phyloP scores from a whole-genome alignment of 495 filamentous ascomycete genomes.

The Lasiosphaeriaceae sp. region DNA sequence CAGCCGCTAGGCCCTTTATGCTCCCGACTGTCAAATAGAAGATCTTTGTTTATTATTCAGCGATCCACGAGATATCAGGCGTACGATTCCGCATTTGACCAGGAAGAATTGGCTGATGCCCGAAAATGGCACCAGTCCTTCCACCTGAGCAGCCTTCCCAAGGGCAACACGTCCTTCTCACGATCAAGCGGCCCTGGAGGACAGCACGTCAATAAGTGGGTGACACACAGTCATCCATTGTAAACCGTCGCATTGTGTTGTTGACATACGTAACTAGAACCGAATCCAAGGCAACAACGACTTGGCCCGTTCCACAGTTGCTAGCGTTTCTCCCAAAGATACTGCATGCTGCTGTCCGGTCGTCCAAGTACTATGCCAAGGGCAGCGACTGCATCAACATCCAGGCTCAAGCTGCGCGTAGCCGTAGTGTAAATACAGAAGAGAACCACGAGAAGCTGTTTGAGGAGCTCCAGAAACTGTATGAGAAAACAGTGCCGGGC shows the following conservation, averaged over 20 bases:
- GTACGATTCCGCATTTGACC: constrained; percentile 37
- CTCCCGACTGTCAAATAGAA: background rate
- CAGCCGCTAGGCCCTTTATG: background rate
- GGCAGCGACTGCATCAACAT: constrained; percentile 52
- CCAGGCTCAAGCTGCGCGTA: constrained; percentile 43
- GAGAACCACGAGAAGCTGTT: constrained; percentile 42
- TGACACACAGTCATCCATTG: constrained; percentile 14
- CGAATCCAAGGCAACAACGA: constrained; percentile 83
- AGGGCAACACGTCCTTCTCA: constrained; percentile 67
- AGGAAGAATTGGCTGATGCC: constrained; percentile 64
- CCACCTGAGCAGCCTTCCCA: constrained; percentile 59
- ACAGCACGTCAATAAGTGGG: constrained; percentile 96
- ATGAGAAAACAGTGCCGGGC: constrained; percentile 36
- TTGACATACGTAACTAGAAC: constrained; percentile 54
- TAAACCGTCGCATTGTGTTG: background rate
- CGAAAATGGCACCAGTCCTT: constrained; percentile 73
- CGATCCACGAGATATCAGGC: constrained; percentile 32
- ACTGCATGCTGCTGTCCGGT: constrained; percentile 58
- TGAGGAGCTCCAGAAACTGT: constrained; percentile 60
- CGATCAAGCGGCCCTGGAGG: constrained; percentile 91
- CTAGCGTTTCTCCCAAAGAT: constrained; percentile 61
- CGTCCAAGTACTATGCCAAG: constrained; percentile 66
- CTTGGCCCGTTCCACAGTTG: constrained; percentile 55
- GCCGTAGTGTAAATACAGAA: constrained; percentile 41
- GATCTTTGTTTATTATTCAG: constrained; percentile 1